Base-by-base conservation (phyloP, 345 rosid species). In the Mangifera indica region DNA sequence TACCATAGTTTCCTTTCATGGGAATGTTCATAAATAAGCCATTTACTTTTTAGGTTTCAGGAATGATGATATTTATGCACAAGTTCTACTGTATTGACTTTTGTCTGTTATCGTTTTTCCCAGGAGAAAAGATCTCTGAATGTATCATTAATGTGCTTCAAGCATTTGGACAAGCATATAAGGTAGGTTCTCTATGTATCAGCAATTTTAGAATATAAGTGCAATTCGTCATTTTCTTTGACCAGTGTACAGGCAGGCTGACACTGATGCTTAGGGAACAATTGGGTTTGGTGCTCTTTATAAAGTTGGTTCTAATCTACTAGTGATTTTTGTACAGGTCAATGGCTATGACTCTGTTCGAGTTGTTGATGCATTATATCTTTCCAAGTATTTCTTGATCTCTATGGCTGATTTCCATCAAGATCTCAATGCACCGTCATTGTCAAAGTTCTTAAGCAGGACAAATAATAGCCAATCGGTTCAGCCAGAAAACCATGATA, bases 331-430 rank as follows among this genome's bases (percentile, higher is more conserved):
- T 64, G 32, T 60, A 53, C 89, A 95, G 99, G 92, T 90, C 58
- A 89, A 92, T 72, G 89, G 89, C 56, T 91, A 78, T 82, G 87
- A 87, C 46, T 80, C 84, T 80, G 75, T 86, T 60, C 87, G 86
- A 52, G 75, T 90, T 73, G 93, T 95, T 76, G 93, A 95, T 84
- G 83, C 91, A 52, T 85, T 88, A 71, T 90, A 88, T 77, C 85
- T 83, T 49, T 88, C 97, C 80, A 94, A 95, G 80, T 92, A 89
- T 83, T 87, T 84, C 72, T 79, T 95, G 78, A 80, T 86, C 58
- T 79, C 85, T 72, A 63, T 42, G 22, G 77, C 76, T 65, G 73
- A 80, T 58, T 73, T 77, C 57, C 37, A 60, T 72, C 85, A 78
- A 66, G 79, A 79, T 70, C 65, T 29, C 46, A 82, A 67, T 46